Evolutionary conservation across 768 basidiomycete species (phyloP), one percentile per base, ranked within the genome.

Genomic region (Rickenella mellea): DNA sequence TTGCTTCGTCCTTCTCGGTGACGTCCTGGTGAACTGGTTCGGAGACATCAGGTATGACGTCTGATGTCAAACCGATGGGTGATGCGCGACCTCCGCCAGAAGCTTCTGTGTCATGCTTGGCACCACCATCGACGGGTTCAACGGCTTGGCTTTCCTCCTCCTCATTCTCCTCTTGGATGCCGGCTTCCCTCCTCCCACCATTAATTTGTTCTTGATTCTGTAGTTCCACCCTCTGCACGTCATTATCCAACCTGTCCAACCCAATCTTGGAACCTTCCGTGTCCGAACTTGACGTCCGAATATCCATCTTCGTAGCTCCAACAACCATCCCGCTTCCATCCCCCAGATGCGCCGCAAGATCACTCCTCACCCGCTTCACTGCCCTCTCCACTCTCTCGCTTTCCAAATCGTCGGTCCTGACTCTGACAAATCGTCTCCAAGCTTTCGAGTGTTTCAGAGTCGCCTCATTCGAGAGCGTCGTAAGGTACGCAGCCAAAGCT

Each of bases 391-490:
- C 79, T 32, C 89, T 78, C 5, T 81, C 80, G 51, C 87, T 90
- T 65, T 92, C 81, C 39, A 93, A 62, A 59, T 94, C 91, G 54
- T 93, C 90, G 3, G 79, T 83, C 43, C 90, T 73, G 6, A 91
- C 86, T 35, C 79, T 70, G 42, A 92, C 83, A 52, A 94, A 94
- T 12, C 82, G 76, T 55, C 82, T 84, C 90, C 90, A 94, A 2
- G 76, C 67, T 32, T 79, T 73, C 15, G 78, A 66, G 42, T 73
- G 71, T 27, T 85, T 77, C 30, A 92, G 57, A 3, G 65, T 55
- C 4, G 71, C 61, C 31, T 78, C 72, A 49, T 86, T 88, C 41
- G 90, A 78, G 26, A 91, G 57, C 2, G 77, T 73, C 3, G 88
- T 90, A 45, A 94, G 69, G 59, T 90, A 88, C 15, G 83, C 70